Base-by-base conservation (phyloP, 176 grass and related monocot genomes). In the Lolium perenne region DNA sequence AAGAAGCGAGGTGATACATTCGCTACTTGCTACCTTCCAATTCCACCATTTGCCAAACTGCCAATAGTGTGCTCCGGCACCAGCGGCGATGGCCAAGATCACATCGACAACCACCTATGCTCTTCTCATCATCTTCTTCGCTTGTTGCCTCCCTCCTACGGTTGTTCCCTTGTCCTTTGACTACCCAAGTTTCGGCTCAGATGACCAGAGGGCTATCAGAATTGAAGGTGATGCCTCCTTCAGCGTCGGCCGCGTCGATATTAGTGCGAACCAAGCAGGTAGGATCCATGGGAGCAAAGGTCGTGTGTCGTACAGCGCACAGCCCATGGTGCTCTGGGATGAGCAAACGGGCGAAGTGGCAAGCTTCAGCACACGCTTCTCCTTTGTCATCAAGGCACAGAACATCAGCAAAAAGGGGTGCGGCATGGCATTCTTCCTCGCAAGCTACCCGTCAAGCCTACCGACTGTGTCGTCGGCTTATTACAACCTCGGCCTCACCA, bases 351-450 rank as follows among this genome's bases (percentile, higher is more conserved):
- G 83, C 29, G 83, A 77, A 32, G 83, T 55, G 12, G 60, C 83
- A 1, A 85, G 83, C 73, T 85, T 85, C 83, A 85, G 59, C 83
- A 85, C 83, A 9, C 20, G 14, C 47, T 85, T 85, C 73, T 56
- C 48, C 29, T 78, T 85, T 63, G 22, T 10, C 21, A 85, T 85
- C 83, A 20, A 55, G 3, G 47, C 74, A 13, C 40, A 18, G 35
- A 4, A 2, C 35, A 78, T n/a, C 32, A 20, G 10, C 38, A 78
- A 45, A 15, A 85, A 77, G 83, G 83, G 74, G 20, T 6, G 62
- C 3, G 83, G 83, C 5, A 78, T 85, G 83, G 21, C 83, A 0
- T 85, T 85, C 83, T 85, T 85, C 74, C 83, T 85, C 38, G 74
- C 63, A 50, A 60, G 54, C 83, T 78, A 69, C 21, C 83, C 83